These are phyloP conservation scores for Hebeloma cylindrosporum DNA, from an alignment of 768 basidiomycete species.

Conservation along the genomic window DNA sequence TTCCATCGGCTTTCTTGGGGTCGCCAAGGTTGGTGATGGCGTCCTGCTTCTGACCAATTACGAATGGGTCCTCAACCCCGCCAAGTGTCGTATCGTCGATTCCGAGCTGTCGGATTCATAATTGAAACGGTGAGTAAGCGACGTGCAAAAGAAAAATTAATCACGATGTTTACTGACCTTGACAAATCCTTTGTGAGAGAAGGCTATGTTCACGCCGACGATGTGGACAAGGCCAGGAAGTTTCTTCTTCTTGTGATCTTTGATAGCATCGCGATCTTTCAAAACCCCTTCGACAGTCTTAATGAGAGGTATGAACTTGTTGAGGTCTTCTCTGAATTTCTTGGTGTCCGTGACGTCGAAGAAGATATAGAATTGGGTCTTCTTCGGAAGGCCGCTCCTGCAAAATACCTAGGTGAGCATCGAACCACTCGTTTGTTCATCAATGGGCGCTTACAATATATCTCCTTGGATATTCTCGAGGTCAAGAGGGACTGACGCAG, in stretches of 20 bases:
- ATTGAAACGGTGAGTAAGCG: background rate
- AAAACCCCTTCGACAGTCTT: conserved; percentile 45
- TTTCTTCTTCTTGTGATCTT: conserved; percentile 38
- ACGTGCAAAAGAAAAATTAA: background rate
- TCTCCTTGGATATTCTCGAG: conserved; percentile 49
- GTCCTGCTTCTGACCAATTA: conserved; percentile 40
- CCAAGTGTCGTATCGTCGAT: conserved; percentile 39
- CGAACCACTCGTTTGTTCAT: background rate
- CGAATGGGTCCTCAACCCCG: conserved; percentile 30
- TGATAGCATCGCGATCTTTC: conserved; percentile 40
- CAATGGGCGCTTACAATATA: conserved; percentile 36
- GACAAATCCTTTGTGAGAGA: conserved; percentile 48
- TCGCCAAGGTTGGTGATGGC: conserved; percentile 39
- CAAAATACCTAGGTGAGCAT: background rate
- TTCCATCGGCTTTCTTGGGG: conserved; percentile 22
- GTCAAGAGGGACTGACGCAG: no score
- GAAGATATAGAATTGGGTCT: conserved; percentile 50
- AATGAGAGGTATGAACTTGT: conserved; percentile 42
- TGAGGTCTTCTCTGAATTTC: conserved; percentile 44
- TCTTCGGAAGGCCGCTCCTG: conserved; percentile 58
- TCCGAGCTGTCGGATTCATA: conserved; percentile 33
- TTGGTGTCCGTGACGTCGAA: conserved; percentile 47
- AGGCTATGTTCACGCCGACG: conserved; percentile 51
- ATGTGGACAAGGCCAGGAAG: conserved; percentile 36
- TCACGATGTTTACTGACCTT: conserved; percentile 26